A percentile compares a stretch with the other conserved stretches of the same genome.
Evolutionary conservation across 2,329 filamentous ascomycete genomes (phyloP).

Genomic region (Pseudogymnoascus sp.): DNA sequence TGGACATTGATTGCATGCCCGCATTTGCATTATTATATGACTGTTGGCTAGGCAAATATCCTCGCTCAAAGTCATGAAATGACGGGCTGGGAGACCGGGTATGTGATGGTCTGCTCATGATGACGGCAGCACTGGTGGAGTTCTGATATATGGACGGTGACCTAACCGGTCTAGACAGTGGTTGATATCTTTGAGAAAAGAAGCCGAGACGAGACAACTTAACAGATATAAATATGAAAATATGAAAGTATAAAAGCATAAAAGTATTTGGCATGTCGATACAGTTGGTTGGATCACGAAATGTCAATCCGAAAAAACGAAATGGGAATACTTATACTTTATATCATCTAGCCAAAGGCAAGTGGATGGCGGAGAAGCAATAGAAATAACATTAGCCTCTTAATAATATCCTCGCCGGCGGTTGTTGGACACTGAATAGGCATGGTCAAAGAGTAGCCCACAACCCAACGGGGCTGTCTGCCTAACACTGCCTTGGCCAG

Average conservation of each 20-base stretch:
- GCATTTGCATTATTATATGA: conserved; percentile 1
- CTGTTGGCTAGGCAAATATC: conserved; percentile 3
- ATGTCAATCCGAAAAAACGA: neutral
- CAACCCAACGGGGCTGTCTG: conserved; percentile 2
- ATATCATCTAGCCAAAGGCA: neutral
- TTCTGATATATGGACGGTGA: neutral
- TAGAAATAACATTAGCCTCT: conserved; percentile 4
- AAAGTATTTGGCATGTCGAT: neutral
- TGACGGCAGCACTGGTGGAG: neutral
- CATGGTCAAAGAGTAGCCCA: neutral
- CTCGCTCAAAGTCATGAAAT: neutral
- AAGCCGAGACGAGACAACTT: neutral
- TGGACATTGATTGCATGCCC: neutral
- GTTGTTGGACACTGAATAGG: conserved; percentile 8
- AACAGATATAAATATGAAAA: neutral
- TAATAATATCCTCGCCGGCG: neutral
- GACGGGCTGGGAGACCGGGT: neutral
- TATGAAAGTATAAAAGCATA: neutral
- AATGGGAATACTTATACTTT: conserved; percentile 6
- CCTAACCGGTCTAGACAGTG: neutral
- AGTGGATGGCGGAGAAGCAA: neutral
- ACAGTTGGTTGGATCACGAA: neutral
- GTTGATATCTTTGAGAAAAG: neutral
- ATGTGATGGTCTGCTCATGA: neutral
- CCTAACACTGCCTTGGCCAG: conserved; percentile 6